Conservation (phyloP, 1,139 yeast species). For the Geotrichum histeridarum region DNA sequence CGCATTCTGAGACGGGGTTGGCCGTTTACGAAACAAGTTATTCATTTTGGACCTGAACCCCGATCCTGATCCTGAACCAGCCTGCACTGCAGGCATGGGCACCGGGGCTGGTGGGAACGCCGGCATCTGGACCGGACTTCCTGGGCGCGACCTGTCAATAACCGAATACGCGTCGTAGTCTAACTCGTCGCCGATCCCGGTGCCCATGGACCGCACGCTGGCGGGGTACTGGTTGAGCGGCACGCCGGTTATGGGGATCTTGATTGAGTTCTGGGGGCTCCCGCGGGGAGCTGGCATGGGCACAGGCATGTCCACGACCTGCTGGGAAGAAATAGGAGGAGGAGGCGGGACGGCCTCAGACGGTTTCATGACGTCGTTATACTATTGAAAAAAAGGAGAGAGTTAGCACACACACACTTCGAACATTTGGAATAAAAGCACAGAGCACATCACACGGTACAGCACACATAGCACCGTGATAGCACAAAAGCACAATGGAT, state of each 20-base stretch:
- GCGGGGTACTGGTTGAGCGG: slow-evolving; percentile 5
- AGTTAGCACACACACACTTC: slow-evolving; percentile 4
- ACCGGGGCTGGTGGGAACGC: not conserved
- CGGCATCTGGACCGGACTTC: slow-evolving; percentile 8
- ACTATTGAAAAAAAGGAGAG: not conserved
- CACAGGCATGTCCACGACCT: too few species aligned
- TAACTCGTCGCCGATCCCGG: slow-evolving; percentile 6
- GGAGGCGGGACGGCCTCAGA: not conserved
- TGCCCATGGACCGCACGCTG: slow-evolving; percentile 3
- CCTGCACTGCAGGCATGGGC: not conserved
- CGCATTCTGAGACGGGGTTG: not conserved
- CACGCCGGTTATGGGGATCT: slow-evolving; percentile 11
- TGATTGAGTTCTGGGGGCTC: slow-evolving; percentile 3
- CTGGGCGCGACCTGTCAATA: slow-evolving; percentile 6
- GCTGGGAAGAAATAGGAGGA: not conserved
- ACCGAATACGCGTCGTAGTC: slow-evolving; percentile 8
- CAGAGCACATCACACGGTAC: too few species aligned
- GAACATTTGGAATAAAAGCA: too few species aligned
- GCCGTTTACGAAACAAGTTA: slow-evolving; percentile 6
- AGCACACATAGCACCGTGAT: not conserved
- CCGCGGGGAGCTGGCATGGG: not conserved
- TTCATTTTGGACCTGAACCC: slow-evolving; percentile 4
- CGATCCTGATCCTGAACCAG: not conserved
- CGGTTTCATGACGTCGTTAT: not conserved
- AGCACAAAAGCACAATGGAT: not conserved